Conservation (phyloP, 2,329 filamentous ascomycete species). For the Diaporthe sp. region DNA sequence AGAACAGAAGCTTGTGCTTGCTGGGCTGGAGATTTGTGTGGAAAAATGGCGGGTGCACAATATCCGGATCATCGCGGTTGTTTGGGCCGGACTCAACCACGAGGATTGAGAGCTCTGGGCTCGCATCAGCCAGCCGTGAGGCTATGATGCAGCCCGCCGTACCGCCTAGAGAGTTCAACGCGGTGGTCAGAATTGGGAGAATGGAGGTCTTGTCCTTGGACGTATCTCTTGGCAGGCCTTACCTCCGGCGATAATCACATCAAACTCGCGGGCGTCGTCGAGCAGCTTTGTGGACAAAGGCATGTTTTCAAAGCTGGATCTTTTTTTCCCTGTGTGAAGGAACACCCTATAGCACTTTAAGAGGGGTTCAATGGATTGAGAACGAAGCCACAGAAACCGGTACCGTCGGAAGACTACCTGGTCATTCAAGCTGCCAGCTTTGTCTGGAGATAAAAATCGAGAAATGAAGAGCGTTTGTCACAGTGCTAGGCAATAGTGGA, state of each 20-base stretch:
- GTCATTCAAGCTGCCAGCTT: not conserved
- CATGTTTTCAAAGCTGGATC: not conserved
- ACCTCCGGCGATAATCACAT: conserved; percentile 55
- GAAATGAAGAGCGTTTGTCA: not conserved
- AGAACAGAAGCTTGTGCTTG: conserved; percentile 59
- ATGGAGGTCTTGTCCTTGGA: not conserved
- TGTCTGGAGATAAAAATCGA: too few relatives aligned
- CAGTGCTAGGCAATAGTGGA: too few relatives aligned
- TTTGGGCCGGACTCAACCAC: conserved; percentile 68
- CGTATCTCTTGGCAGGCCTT: conserved; percentile 1
- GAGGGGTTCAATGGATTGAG: too few relatives aligned
- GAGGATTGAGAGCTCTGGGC: conserved; percentile 62
- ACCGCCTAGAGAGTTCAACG: conserved; percentile 50
- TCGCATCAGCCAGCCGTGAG: conserved; percentile 62
- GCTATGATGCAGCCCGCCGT: conserved; percentile 64
- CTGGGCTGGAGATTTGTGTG: conserved; percentile 59
- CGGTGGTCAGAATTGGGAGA: not conserved
- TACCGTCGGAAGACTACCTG: not conserved
- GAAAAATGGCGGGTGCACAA: conserved; percentile 64
- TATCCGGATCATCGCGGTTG: conserved; percentile 62
- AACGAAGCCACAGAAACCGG: too few relatives aligned
- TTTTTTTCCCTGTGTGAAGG: too few relatives aligned
- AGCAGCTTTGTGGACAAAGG: conserved; percentile 40
- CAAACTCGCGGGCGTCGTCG: conserved; percentile 50
- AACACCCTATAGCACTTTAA: too few relatives aligned